A percentile compares a stretch with the other conserved stretches of the same genome.
Evolutionary conservation across 306 rosid genomes (phyloP).

Genomic region (Albizia julibrissin): DNA sequence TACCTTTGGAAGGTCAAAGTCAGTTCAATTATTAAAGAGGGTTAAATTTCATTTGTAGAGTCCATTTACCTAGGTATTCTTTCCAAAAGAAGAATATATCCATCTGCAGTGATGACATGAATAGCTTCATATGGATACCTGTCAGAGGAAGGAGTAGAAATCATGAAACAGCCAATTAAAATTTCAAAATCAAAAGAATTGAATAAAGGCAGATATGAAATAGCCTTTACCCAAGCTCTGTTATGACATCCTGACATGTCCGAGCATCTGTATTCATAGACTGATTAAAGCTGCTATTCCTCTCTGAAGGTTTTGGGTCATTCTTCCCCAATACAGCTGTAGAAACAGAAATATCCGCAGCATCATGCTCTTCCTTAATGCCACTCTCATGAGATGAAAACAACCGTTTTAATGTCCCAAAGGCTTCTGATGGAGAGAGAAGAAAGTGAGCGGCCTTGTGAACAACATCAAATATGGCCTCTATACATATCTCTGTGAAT

Average conservation of each 20-base stretch:
- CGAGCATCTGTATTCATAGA: slow-evolving; percentile 90
- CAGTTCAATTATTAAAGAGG: neutral
- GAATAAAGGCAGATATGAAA: slow-evolving; percentile 19
- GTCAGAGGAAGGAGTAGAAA: slow-evolving; percentile 26
- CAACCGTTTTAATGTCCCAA: slow-evolving; percentile 45
- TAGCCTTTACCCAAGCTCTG: slow-evolving; percentile 81
- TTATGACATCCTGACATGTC: slow-evolving; percentile 95
- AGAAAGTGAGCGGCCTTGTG: slow-evolving; percentile 75
- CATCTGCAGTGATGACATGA: slow-evolving; percentile 81
- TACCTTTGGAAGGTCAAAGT: slow-evolving; percentile 11
- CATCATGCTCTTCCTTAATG: slow-evolving; percentile 30
- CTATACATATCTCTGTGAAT: slow-evolving; percentile 76
- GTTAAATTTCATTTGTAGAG: neutral
- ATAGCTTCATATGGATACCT: slow-evolving; percentile 97
- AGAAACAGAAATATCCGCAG: slow-evolving; percentile 37
- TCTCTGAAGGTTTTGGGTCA: slow-evolving; percentile 53
- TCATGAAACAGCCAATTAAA: slow-evolving; percentile 20
- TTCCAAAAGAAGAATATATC: slow-evolving; percentile 93
- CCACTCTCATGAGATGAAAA: slow-evolving; percentile 42
- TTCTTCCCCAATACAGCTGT: slow-evolving; percentile 61
- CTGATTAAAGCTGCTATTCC: slow-evolving; percentile 50
- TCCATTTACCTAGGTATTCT: slow-evolving; percentile 80
- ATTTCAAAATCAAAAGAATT: slow-evolving; percentile 11
- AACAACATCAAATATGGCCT: slow-evolving; percentile 74
- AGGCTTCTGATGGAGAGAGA: slow-evolving; percentile 71